A percentile compares a stretch with the other conserved stretches of the same genome.
phyloP scores from a whole-genome alignment of 805 yeast genomes.

The Monosporozyma servazzii region DNA sequence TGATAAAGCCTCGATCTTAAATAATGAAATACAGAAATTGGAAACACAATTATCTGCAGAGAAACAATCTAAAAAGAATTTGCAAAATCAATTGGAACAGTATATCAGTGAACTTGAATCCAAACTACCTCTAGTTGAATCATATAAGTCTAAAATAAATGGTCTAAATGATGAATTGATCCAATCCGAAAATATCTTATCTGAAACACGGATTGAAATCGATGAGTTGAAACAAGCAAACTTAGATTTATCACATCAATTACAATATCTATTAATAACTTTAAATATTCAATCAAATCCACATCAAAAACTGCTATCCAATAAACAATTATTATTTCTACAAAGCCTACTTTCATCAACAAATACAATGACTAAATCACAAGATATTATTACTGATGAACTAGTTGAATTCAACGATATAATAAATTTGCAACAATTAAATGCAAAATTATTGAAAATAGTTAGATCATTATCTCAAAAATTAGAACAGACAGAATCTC shows the following conservation, averaged over 20 bases:
- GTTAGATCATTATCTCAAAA: slow-evolving; percentile 43
- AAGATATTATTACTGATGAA: slow-evolving; percentile 57
- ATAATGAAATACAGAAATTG: background rate
- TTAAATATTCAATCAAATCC: background rate
- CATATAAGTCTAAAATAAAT: slow-evolving; percentile 49
- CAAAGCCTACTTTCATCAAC: slow-evolving; percentile 34
- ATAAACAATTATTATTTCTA: slow-evolving; percentile 54
- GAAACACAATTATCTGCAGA: slow-evolving; percentile 37
- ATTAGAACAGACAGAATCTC: slow-evolving; percentile 52
- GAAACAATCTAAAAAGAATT: slow-evolving; percentile 53
- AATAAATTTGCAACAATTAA: slow-evolving; percentile 61
- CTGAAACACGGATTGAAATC: slow-evolving; percentile 11
- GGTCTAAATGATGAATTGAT: slow-evolving; percentile 45
- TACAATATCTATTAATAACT: slow-evolving; percentile 62
- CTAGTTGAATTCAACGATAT: slow-evolving; percentile 60
- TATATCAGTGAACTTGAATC: slow-evolving; percentile 68
- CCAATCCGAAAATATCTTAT: slow-evolving; percentile 37
- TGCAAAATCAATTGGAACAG: slow-evolving; percentile 58
- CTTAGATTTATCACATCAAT: slow-evolving; percentile 68
- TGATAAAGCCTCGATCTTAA: background rate
- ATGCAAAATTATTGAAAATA: slow-evolving; percentile 57
- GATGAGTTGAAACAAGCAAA: slow-evolving; percentile 34
- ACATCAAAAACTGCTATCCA: slow-evolving; percentile 4
- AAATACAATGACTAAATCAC: slow-evolving; percentile 47
- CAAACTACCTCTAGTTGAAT: slow-evolving; percentile 64